Evolutionary conservation across 2,329 filamentous ascomycete species (phyloP).

Genomic region (Pseudocercospora eumusae): DNA sequence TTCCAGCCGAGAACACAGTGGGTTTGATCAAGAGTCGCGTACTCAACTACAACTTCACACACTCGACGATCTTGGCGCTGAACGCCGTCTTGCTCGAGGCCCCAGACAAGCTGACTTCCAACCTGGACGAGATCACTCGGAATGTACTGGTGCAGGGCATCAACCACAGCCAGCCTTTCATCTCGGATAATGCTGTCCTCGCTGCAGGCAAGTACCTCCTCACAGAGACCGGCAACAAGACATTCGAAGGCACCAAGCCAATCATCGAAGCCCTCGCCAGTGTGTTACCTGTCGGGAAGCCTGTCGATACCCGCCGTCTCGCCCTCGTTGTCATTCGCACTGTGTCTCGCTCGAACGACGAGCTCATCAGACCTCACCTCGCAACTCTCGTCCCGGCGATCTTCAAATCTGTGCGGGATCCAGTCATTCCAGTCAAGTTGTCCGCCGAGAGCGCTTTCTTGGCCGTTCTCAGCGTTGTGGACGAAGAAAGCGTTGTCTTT

Average conservation of each 20-base stretch:
- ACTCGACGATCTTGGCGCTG: conserved; percentile 78
- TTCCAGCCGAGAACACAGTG: conserved; percentile 69
- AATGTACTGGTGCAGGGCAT: conserved; percentile 80
- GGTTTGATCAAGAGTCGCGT: conserved; percentile 70
- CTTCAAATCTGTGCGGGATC: conserved; percentile 86
- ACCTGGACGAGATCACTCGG: conserved; percentile 71
- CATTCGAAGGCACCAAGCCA: conserved; percentile 74
- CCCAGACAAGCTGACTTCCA: conserved; percentile 66
- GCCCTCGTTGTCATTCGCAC: conserved; percentile 87
- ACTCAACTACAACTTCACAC: conserved; percentile 72
- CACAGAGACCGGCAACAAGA: conserved; percentile 62
- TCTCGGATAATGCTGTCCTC: conserved; percentile 84
- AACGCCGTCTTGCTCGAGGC: conserved; percentile 88
- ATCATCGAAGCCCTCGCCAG: conserved; percentile 77
- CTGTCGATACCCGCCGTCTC: conserved; percentile 80
- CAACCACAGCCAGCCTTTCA: conserved; percentile 61
- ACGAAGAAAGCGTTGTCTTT: conserved; percentile 82
- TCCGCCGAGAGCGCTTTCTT: conserved; percentile 94
- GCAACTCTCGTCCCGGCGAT: conserved; percentile 76
- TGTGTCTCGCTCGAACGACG: conserved; percentile 73
- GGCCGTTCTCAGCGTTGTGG: conserved; percentile 83
- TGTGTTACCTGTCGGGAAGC: conserved; percentile 73
- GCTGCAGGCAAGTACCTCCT: conserved; percentile 90
- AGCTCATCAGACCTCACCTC: conserved; percentile 79
- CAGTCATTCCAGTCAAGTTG: conserved; percentile 91